Conservation (phyloP, 2,329 filamentous ascomycete species). For the Hypoxylon sp. region DNA sequence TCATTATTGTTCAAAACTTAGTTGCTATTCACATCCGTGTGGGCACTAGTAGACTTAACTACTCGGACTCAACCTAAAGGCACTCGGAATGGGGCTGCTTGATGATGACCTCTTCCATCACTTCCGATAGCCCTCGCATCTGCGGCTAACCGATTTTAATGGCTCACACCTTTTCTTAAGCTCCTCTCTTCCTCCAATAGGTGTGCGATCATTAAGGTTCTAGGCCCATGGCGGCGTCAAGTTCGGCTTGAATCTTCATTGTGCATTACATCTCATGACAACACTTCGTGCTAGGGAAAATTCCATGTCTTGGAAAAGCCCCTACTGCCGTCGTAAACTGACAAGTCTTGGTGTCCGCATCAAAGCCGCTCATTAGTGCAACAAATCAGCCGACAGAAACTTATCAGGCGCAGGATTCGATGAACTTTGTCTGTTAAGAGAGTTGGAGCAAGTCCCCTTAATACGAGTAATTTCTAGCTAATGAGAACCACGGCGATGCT, state of each 20-base stretch:
- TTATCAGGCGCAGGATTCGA: background rate
- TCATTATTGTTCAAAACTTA: background rate
- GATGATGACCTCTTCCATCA: background rate
- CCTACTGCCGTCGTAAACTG: slow-evolving; percentile 1
- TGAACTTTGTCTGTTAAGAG: slow-evolving; percentile 15
- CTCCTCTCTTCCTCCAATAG: background rate
- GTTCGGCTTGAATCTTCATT: slow-evolving; percentile 32
- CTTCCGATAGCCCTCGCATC: background rate
- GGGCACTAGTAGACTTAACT: slow-evolving; percentile 1
- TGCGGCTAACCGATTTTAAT: slow-evolving; percentile 17
- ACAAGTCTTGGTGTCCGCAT: slow-evolving; percentile 5
- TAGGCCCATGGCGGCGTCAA: background rate
- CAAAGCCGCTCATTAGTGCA: slow-evolving; percentile 8
- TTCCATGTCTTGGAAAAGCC: slow-evolving; percentile 4
- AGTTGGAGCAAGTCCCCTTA: slow-evolving; percentile 3
- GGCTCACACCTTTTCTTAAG: background rate
- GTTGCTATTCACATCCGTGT: background rate
- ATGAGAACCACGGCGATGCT: background rate
- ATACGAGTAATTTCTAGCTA: slow-evolving; percentile 27
- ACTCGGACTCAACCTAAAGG: background rate
- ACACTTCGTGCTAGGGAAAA: slow-evolving; percentile 8
- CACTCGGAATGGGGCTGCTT: background rate
- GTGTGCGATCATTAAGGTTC: slow-evolving; percentile 11
- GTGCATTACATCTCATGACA: slow-evolving; percentile 23
- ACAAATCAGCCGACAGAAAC: slow-evolving; percentile 3